phyloP scores from a whole-genome alignment of 108 stramenopile genomes.

The Cyclostephanos invisitatus region DNA sequence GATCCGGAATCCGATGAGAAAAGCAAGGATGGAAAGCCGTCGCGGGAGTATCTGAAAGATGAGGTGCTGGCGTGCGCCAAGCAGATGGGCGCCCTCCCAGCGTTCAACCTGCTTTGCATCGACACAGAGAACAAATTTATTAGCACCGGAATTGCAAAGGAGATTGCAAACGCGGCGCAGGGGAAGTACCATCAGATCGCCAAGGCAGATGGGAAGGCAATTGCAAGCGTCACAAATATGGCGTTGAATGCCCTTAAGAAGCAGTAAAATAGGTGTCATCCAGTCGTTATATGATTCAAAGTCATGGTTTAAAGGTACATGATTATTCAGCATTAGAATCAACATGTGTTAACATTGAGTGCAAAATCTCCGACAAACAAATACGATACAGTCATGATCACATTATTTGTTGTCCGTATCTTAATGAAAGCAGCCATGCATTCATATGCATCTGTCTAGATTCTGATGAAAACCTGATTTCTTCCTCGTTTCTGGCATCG shows the following conservation, averaged over 20 bases:
- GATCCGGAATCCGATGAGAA: constrained; percentile 81
- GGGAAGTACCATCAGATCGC: constrained; percentile 90
- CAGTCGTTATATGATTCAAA: neutral
- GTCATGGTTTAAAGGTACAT: neutral
- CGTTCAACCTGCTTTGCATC: constrained; percentile 93
- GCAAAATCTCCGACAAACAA: neutral
- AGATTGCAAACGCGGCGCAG: constrained; percentile 89
- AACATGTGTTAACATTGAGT: neutral
- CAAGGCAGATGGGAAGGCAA: constrained; percentile 88
- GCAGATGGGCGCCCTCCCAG: constrained; percentile 77
- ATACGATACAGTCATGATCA: neutral
- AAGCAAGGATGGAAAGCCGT: constrained; percentile 92
- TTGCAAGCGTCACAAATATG: constrained; percentile 78
- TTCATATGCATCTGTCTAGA: too few species aligned
- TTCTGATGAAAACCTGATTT: too few species aligned
- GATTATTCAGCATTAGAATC: neutral
- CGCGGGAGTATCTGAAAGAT: constrained; percentile 89
- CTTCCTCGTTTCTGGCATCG: too few species aligned
- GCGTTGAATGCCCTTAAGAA: constrained; percentile 81
- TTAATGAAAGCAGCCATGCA: neutral
- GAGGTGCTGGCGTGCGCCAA: constrained; percentile 93
- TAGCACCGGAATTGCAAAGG: constrained; percentile 95
- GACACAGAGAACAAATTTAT: constrained; percentile 98
- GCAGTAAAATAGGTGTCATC: constrained; percentile 23
- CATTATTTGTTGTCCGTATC: neutral